Evolutionary conservation across 768 basidiomycete species (phyloP).

Genomic region (Hericium erinaceus): DNA sequence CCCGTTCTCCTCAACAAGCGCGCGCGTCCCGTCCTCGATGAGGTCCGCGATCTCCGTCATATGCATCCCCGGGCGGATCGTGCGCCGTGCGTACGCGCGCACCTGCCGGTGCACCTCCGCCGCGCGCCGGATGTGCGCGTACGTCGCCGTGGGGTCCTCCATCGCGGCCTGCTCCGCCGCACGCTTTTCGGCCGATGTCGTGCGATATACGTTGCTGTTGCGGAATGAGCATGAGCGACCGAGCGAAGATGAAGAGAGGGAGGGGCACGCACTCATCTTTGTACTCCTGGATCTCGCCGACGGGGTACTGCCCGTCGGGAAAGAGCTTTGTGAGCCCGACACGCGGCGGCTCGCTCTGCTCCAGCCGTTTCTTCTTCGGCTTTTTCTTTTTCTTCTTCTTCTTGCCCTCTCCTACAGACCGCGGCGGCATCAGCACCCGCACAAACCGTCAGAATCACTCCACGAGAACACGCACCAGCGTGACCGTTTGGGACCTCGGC

Average conservation of each 20-base stretch:
- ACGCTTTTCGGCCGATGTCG: slow-evolving; percentile 84
- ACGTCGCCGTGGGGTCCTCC: slow-evolving; percentile 78
- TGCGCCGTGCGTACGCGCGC: slow-evolving; percentile 68
- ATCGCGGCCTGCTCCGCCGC: slow-evolving; percentile 69
- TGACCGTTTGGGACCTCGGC: slow-evolving; percentile 15
- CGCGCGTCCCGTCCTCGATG: slow-evolving; percentile 87
- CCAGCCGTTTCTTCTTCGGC: slow-evolving; percentile 66
- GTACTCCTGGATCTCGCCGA: slow-evolving; percentile 88
- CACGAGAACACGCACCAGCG: slow-evolving; percentile 19
- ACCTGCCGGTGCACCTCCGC: slow-evolving; percentile 97
- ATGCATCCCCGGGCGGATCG: slow-evolving; percentile 86
- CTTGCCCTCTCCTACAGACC: slow-evolving; percentile 39
- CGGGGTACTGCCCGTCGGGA: slow-evolving; percentile 78
- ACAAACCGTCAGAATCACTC: background rate
- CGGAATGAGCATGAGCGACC: background rate
- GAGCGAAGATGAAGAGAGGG: background rate
- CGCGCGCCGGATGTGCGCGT: slow-evolving; percentile 82
- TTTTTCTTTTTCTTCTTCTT: slow-evolving; percentile 96
- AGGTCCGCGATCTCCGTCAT: slow-evolving; percentile 91
- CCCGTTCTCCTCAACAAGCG: slow-evolving; percentile 87
- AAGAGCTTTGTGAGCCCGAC: slow-evolving; percentile 85
- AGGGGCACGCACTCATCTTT: slow-evolving; percentile 68
- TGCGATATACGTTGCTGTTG: slow-evolving; percentile 74
- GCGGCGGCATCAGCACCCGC: background rate
- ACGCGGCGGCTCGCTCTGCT: slow-evolving; percentile 89